Base-by-base conservation (phyloP, 2,329 filamentous ascomycete genomes). In the Aureobasidium sp. region DNA sequence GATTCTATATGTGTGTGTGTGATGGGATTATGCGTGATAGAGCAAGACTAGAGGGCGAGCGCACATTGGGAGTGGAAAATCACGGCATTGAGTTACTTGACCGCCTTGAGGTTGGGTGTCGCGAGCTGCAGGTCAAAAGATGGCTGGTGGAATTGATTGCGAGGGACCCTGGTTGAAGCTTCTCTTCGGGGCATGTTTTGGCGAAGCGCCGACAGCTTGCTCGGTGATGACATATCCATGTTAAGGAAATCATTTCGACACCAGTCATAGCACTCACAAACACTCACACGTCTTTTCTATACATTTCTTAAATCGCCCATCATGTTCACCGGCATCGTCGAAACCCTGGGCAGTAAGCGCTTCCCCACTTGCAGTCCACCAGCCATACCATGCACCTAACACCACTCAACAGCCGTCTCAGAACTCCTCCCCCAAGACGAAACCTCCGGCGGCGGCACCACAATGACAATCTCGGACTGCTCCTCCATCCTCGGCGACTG, bases 251-350 rank as follows among this genome's bases (percentile, higher is more conserved):
- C 29, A 37, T 17, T 36, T 17, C n/a, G 15, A 34, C 12, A 17
- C n/a, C 36, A 27, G 36, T 53, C 49, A 27, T 22, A 39, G 2
- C 34, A 20, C n/a, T 8, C 44, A n/a, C 15, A 27, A 47, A 25
- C 25, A 45, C 15, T 3, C 44, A 39, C 9, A 48, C 44, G 49
- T 25, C 15, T 25, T 48, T 8, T n/a, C 44, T n/a, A 22, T 12
- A 17, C 14, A 2, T 8, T 5, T 8, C 6, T 15, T 25, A 48
- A 36, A 0, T 34, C n/a, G 31, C 36, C 14, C 51, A 80, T 65
- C 65, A 97, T 99, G 94, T 97, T 99, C 73, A 97, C 94, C 63
- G 94, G 94, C 68, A 89, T 96, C 65, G 90, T 96, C 61, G 91
- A 96, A 78, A 88, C 88, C 65, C 88, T 97, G 66, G 94, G 94